Conservation (phyloP, 2,329 filamentous ascomycete genomes). For the Xylaria sp. region DNA sequence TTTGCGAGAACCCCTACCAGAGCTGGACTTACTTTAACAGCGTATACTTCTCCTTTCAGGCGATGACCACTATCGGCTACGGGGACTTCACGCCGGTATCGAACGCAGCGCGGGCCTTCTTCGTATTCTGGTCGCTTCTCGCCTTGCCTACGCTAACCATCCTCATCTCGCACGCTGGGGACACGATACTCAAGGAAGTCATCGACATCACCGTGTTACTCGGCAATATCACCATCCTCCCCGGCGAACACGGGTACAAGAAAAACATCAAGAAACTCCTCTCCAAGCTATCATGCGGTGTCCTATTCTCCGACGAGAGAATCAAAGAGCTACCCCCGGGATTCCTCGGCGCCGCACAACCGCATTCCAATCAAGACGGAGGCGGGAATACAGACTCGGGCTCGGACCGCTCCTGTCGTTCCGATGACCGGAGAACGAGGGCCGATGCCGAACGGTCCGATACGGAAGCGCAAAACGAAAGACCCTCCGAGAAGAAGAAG, state of each 20-base stretch:
- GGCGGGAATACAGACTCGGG: conserved; percentile 20
- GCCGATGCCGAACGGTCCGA: neutral
- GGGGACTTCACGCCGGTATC: conserved; percentile 74
- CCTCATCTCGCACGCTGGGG: conserved; percentile 74
- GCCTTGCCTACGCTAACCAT: conserved; percentile 86
- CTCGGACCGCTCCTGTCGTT: conserved; percentile 27
- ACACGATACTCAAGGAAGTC: conserved; percentile 68
- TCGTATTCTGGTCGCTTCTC: conserved; percentile 87
- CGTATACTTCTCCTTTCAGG: conserved; percentile 82
- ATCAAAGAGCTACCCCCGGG: conserved; percentile 39
- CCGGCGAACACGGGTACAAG: conserved; percentile 47
- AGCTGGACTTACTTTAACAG: conserved; percentile 70
- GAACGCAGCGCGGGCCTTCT: conserved; percentile 76
- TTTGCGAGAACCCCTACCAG: conserved; percentile 48
- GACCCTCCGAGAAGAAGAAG: conserved; percentile 18
- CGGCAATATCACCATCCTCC: conserved; percentile 56
- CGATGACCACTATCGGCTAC: conserved; percentile 80
- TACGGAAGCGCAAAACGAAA: too few relatives aligned
- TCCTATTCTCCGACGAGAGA: conserved; percentile 36
- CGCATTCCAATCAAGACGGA: conserved; percentile 21
- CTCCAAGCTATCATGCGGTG: conserved; percentile 40
- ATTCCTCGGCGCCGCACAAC: conserved; percentile 36
- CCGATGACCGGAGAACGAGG: neutral
- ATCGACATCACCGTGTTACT: conserved; percentile 51
- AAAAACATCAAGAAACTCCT: conserved; percentile 42